Percentiles rank a stretch among this genome's conserved stretches.
phyloP scores from a whole-genome alignment of 352 stramenopile genomes.

The Phytophthora europaea region DNA sequence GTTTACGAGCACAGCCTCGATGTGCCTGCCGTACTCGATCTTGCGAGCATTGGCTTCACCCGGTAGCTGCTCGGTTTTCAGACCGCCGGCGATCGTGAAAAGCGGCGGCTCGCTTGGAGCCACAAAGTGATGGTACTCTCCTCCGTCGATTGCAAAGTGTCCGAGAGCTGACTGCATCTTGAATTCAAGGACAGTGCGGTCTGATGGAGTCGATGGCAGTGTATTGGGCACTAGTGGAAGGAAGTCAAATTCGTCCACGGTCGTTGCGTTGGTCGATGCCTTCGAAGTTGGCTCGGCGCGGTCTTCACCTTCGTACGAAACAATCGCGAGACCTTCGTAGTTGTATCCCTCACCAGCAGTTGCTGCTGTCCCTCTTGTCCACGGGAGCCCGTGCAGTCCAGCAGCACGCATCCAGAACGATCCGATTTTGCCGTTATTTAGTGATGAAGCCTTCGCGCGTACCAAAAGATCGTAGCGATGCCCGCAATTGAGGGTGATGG shows the following conservation, averaged over 20 bases:
- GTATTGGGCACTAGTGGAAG: slow-evolving; percentile 4
- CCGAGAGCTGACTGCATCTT: slow-evolving; percentile 18
- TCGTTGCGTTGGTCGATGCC: not conserved
- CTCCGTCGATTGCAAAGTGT: slow-evolving; percentile 31
- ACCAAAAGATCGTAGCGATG: slow-evolving; percentile 41
- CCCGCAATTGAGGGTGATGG: slow-evolving; percentile 25
- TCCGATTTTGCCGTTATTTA: not conserved
- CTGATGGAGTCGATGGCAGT: slow-evolving; percentile 14
- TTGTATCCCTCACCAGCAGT: slow-evolving; percentile 27
- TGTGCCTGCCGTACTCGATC: slow-evolving; percentile 32
- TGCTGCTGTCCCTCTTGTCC: slow-evolving; percentile 1
- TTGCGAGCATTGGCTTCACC: slow-evolving; percentile 5
- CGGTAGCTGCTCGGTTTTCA: slow-evolving; percentile 22
- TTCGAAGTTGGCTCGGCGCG: not conserved
- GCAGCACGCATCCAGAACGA: slow-evolving; percentile 36
- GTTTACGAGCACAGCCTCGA: slow-evolving; percentile 41
- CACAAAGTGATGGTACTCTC: slow-evolving; percentile 24
- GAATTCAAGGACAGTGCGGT: slow-evolving; percentile 35
- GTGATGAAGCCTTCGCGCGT: slow-evolving; percentile 10
- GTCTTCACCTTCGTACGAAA: slow-evolving; percentile 20
- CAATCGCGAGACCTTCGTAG: slow-evolving; percentile 29
- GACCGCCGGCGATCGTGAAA: slow-evolving; percentile 24
- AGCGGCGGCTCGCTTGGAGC: slow-evolving; percentile 19
- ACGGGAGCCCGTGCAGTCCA: slow-evolving; percentile 14
- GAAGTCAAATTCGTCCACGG: slow-evolving; percentile 24